A percentile compares a stretch with the other conserved stretches of the same genome.
Conservation (phyloP, 2,329 filamentous ascomycete species). For the Colletotrichum godetiae region DNA sequence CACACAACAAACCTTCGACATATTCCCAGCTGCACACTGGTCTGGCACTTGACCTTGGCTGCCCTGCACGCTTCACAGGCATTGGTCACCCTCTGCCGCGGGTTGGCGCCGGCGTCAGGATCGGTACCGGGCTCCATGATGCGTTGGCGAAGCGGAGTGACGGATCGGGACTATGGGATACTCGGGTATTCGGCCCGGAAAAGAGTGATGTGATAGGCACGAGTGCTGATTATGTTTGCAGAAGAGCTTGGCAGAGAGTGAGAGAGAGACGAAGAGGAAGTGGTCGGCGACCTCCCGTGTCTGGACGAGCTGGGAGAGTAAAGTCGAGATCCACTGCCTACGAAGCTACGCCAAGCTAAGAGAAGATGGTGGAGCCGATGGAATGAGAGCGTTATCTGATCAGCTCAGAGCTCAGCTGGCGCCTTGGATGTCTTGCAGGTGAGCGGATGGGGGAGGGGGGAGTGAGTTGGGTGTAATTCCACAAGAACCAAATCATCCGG, state of each 20-base stretch:
- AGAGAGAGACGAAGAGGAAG: neutral
- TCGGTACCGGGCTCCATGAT: slow-evolving; percentile 13
- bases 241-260: neutral
- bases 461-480: neutral
- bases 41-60: slow-evolving; percentile 65
- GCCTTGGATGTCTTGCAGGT: neutral
- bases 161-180: neutral
- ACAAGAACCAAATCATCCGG: neutral
- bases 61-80: slow-evolving; percentile 66
- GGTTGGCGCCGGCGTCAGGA: slow-evolving; percentile 8
- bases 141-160: neutral
- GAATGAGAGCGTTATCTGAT: neutral
- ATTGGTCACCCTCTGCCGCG: slow-evolving; percentile 44
- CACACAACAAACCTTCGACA: slow-evolving; percentile 59
- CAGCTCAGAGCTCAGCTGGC: neutral
- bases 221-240: neutral
- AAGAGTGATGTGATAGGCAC: neutral
- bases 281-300: neutral
- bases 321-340: neutral
- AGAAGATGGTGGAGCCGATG: neutral
- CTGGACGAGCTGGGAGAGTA: slow-evolving; percentile 1
- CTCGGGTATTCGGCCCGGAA: neutral
- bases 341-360: neutral
- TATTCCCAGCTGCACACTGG: slow-evolving; percentile 58
- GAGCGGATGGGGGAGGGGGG: neutral